Conservation (phyloP, 2,329 filamentous ascomycete genomes). For the Fusarium scirpi region DNA sequence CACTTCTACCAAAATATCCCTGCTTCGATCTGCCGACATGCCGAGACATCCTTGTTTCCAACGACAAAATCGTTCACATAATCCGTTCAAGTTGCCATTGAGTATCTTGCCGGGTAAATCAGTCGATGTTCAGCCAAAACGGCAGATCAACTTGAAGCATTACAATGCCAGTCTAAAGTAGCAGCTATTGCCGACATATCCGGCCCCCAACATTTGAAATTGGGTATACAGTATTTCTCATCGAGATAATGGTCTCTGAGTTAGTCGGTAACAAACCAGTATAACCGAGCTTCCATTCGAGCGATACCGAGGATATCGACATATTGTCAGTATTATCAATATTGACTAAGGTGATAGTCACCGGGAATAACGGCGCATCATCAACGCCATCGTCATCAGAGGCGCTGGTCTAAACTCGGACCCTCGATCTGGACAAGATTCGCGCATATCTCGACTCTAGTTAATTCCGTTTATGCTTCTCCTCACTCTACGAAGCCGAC, state of each 20-base stretch:
- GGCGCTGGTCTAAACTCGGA: conserved; percentile 7
- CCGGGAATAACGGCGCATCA: conserved; percentile 37
- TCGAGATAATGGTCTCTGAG: neutral
- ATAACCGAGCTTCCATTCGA: conserved; percentile 37
- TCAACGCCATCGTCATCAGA: conserved; percentile 25
- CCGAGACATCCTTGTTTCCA: conserved; percentile 26
- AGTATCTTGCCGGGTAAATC: conserved; percentile 17
- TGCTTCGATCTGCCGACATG: conserved; percentile 31
- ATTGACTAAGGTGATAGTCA: conserved; percentile 3
- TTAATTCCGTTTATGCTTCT: conserved; percentile 34
- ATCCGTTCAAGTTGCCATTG: conserved; percentile 11
- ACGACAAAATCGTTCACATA: conserved; percentile 9
- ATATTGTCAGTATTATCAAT: conserved; percentile 2
- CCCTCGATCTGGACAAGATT: conserved; percentile 12
- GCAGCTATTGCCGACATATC: conserved; percentile 16
- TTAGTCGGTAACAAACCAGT: conserved; percentile 1
- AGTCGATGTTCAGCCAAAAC: neutral
- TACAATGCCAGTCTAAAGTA: neutral
- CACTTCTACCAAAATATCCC: neutral
- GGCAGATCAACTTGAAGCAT: neutral
- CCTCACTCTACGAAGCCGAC: conserved; percentile 25
- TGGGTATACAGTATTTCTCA: neutral
- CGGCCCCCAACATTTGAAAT: neutral
- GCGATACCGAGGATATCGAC: conserved; percentile 29
- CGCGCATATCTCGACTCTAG: neutral